Conservation (phyloP, 129 eudicot genomes). For the Lactuca sativa region DNA sequence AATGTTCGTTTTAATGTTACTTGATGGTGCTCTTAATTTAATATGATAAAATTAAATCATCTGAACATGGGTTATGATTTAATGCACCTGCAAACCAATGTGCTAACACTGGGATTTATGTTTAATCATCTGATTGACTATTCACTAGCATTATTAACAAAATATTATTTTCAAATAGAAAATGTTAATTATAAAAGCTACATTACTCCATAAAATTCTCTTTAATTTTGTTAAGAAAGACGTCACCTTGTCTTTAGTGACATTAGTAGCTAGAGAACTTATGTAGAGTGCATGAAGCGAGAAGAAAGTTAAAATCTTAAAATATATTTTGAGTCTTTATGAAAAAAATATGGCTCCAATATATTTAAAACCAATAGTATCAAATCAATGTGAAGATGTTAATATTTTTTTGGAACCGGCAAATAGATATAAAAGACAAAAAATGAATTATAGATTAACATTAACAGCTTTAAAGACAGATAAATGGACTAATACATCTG, state of each 20-base stretch:
- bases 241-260: background rate
- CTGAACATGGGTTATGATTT: conserved; percentile 23
- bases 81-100: conserved; percentile 23
- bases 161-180: background rate
- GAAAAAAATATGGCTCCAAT: too few species aligned
- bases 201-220: background rate
- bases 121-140: conserved; percentile 1
- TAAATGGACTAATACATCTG: too few species aligned
- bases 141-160: background rate
- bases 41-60: background rate
- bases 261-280: background rate
- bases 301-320: too few species aligned
- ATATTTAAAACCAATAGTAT: too few species aligned
- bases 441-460: too few species aligned
- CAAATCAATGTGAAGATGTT: too few species aligned
- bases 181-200: too few species aligned
- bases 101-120: conserved; percentile 1
- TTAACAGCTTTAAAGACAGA: too few species aligned
- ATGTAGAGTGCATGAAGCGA: background rate
- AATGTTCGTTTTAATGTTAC: conserved; percentile 10
- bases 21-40: background rate
- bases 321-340: too few species aligned
- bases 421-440: too few species aligned
- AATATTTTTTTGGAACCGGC: too few species aligned
- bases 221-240: background rate